phyloP scores from a whole-genome alignment of 2,329 filamentous ascomycete species.

The Metarhizium guizhouense region DNA sequence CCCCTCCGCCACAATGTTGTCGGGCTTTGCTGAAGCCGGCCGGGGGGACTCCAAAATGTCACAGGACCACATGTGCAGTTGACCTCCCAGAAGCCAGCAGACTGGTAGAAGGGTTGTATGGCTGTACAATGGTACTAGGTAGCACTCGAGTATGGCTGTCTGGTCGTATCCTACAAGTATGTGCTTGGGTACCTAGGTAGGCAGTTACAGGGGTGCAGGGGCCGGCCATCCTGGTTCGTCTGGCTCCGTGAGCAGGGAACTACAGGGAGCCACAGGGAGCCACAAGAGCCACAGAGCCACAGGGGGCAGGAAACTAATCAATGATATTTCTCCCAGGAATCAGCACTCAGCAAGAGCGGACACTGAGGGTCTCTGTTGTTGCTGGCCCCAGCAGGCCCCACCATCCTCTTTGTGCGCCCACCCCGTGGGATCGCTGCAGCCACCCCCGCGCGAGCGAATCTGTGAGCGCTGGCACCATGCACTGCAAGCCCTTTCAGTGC shows the following conservation, averaged over 20 bases:
- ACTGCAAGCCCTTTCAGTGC: no score
- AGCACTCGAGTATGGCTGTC: no score
- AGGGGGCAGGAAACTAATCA: background rate
- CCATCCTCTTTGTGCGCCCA: background rate
- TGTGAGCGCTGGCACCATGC: background rate
- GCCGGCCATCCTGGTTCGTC: conserved; percentile 3
- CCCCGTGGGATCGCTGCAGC: background rate
- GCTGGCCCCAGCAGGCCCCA: background rate
- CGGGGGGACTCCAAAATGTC: background rate
- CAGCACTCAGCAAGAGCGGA: conserved; percentile 2
- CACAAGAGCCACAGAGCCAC: background rate
- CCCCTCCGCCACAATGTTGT: conserved; percentile 18
- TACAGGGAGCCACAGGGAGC: background rate
- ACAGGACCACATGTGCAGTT: background rate
- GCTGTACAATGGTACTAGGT: background rate
- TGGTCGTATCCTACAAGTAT: no score
- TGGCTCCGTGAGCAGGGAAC: background rate
- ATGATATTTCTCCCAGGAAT: conserved; percentile 2
- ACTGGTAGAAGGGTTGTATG: background rate
- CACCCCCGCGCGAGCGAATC: background rate
- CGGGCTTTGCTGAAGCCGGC: conserved; percentile 6
- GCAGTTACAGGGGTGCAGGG: conserved; percentile 10
- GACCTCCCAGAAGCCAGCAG: background rate
- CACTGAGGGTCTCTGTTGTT: background rate
- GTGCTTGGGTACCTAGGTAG: background rate